Base-by-base conservation (phyloP, 768 basidiomycete species). In the Tremella yokohamensis region DNA sequence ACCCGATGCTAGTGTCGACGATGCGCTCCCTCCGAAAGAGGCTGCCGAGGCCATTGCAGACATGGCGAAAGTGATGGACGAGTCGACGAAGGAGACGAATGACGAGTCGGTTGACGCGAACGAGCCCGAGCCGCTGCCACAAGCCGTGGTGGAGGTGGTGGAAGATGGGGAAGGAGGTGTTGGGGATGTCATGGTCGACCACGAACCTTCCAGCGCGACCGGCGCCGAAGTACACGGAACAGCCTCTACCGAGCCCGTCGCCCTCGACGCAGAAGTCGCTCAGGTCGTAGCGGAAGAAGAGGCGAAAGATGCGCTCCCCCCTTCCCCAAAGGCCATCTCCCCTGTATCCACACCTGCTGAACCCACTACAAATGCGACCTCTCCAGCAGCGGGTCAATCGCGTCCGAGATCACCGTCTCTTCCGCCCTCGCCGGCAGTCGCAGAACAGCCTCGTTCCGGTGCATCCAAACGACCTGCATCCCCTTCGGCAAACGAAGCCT, bases 101-200 rank as follows among this genome's bases (percentile, higher is more conserved):
- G 56, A 37, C 4, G 25, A 50, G 34, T 8, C 48, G 29, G 45
- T 37, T 37, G 54, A 56, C 16, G 37, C 19, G 24, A n/a, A 6
- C 7, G 34, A 49, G 44, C 7, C 13, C n/a, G 49, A 49, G 25
- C 7, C 29, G 29, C 6, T 11, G 29, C 29, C 29, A n/a, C n/a
- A n/a, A 11, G 42, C 42, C 2, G n/a, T 4, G 12, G 20, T n/a
- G 29, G 47, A 11, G 25, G 37, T 40, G 29, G 29, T 16, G 45
- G 40, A n/a, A 8, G 49, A 49, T 49, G 20, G 24, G 40, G 34
- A 47, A 18, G 52, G 12, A 11, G 68, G 60, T 24, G 57, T 68
- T 16, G 68, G 65, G 6, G 49, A 66, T 22, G 52, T 29, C n/a
- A 72, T 72, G 67, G 58, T 69, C 7, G 61, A 63, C 20, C 53